A percentile compares a stretch with the other conserved stretches of the same genome.
Conservation (phyloP, 192 early-diverging fungal genomes). For the Rhizophagus clarus region DNA sequence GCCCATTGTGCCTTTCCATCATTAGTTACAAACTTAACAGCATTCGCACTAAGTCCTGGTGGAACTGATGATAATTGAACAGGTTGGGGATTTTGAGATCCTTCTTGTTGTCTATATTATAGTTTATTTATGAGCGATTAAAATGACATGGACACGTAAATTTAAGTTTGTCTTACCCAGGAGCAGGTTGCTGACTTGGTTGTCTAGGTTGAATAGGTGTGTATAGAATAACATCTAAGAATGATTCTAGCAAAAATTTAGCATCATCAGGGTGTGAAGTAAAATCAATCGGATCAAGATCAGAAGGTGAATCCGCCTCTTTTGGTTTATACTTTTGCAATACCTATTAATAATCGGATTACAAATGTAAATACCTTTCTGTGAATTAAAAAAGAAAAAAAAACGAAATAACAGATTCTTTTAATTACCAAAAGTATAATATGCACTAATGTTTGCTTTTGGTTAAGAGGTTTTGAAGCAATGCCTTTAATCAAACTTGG, state of each 20-base stretch:
- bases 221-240: conserved; percentile 73
- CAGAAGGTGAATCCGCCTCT: conserved; percentile 37
- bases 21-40: conserved; percentile 67
- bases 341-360: conserved; percentile 31
- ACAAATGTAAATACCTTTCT: conserved; percentile 36
- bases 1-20: conserved; percentile 74
- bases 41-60: conserved; percentile 54
- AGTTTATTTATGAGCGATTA: not conserved
- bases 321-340: conserved; percentile 47
- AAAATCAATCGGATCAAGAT: conserved; percentile 62
- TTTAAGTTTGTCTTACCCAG: not conserved
- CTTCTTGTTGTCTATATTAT: conserved; percentile 1
- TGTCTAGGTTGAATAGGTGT: conserved; percentile 28
- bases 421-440: conserved; percentile 67
- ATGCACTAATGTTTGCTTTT: conserved; percentile 63
- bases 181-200: not conserved
- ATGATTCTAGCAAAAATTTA: conserved; percentile 52
- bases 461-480: conserved; percentile 52
- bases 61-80: conserved; percentile 20
- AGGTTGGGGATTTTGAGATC: conserved; percentile 7
- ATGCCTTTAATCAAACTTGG: conserved; percentile 69
- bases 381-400: conserved; percentile 28
- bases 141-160: too few relatives aligned
- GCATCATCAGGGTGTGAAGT: conserved; percentile 53
- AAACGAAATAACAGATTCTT: conserved; percentile 11